These are phyloP conservation scores for Raphanus raphanistrum DNA, from an alignment of 345 rosid genomes.

Conservation along the genomic window DNA sequence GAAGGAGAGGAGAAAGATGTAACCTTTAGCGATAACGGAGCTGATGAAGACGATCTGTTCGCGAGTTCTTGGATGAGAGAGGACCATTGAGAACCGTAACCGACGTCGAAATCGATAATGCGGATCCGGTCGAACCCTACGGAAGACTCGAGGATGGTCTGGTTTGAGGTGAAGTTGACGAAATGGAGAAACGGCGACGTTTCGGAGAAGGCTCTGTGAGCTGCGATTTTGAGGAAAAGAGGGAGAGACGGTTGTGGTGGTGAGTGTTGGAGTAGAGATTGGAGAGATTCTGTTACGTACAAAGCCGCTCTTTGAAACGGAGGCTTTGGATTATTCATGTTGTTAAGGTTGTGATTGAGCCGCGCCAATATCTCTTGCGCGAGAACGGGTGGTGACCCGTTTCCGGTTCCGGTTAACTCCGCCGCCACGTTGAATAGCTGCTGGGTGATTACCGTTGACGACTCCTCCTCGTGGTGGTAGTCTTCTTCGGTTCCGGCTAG, in stretches of 20 bases:
- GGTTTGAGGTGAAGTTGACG: constrained; percentile 85
- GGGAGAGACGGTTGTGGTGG: constrained; percentile 36
- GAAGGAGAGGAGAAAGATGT: constrained; percentile 56
- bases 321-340: constrained; percentile 28
- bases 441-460: constrained; percentile 58
- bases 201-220: constrained; percentile 84
- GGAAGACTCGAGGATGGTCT: constrained; percentile 70
- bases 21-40: constrained; percentile 47
- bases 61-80: constrained; percentile 92
- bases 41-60: constrained; percentile 44
- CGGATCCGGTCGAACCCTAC: constrained; percentile 62
- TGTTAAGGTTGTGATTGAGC: constrained; percentile 97
- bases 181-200: constrained; percentile 82
- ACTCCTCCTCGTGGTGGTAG: constrained; percentile 41
- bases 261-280: constrained; percentile 46
- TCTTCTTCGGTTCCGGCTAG: constrained; percentile 9
- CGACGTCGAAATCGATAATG: constrained; percentile 83
- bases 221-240: constrained; percentile 74
- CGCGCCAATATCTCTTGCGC: constrained; percentile 99
- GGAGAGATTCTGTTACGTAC: constrained; percentile 75
- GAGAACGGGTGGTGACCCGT: constrained; percentile 46
- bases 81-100: constrained; percentile 91
- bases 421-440: constrained; percentile 71
- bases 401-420: constrained; percentile 67
- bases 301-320: constrained; percentile 82